Base-by-base conservation (phyloP, 2,329 filamentous ascomycete genomes). In the Alternaria angustiovoidea region DNA sequence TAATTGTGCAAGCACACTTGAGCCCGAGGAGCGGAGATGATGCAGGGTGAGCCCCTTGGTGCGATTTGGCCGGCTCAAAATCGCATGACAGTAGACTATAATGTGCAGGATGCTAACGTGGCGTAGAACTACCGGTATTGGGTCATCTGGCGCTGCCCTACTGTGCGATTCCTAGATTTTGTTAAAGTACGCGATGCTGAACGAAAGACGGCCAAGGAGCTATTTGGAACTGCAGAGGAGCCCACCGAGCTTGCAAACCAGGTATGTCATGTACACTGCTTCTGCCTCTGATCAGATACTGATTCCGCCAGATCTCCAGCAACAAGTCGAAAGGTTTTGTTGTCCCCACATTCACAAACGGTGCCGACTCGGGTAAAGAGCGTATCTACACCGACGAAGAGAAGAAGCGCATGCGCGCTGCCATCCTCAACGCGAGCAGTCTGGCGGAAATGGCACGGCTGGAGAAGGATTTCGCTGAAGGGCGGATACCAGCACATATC, bases 401-500 rank as follows among this genome's bases (percentile, higher is more conserved):
- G 85, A 91, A 90, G 83, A 91, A 90, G 84, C 87, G 88, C 65
- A 87, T 98, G 62, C 89, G 96, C 80, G 90, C 93, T 73, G 85
- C 94, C 81, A 96, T 99, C 78, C 89, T 89, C 79, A 92, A 92
- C 73, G 94, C 95, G 6, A 93, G 90, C 78, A 96, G 91, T 74
- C 78, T 99, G 73, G 90, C 93, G 69, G 95, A 98, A 81, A 96
- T 99, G 75, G 90, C 92, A 58, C 86, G 88, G 68, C 79, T 99
- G 75, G 95, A 99, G 83, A 96, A 94, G 83, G 92, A 95, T 79
- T 81, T 98, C 67, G 91, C 92, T 64, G 94, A 98, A 78, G 95
- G 95, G 2, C 85, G 91, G 73, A 85, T 98, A 78, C 94, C 94
- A 2, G 70, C 71, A 20, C 60, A 75, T 30, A 63, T 77, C 28